Base-by-base conservation (phyloP, 2,329 filamentous ascomycete species). In the Herpotrichia juniperi region DNA sequence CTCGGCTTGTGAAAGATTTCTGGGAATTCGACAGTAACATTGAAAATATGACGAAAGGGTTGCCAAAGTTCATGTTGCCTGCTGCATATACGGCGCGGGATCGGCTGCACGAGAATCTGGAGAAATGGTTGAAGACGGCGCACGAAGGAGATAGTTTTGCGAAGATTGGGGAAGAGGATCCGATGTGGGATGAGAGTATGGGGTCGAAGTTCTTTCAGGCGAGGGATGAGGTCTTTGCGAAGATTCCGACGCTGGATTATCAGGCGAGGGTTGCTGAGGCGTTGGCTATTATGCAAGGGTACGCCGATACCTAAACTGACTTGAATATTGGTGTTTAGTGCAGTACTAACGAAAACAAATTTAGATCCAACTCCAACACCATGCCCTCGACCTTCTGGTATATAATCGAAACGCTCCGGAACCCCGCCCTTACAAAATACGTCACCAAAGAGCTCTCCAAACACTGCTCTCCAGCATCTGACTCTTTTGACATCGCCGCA, bases 251-350 rank as follows among this genome's bases (percentile, higher is more conserved):
- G 12, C 22, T 58, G 17, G 50, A 61, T 30, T 21, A 48, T 14
- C 48, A 56, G 39, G 51, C 49, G 17, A 49, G 57, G 22, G 60
- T 57, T 12, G 58, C 61, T 10, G 67, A 68, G 42, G 42, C 61
- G 11, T 37, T 69, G n/a, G 52, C 49, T 10, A 50, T 71, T 5
- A 57, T 70, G 30, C 60, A 64, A 32, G 47, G 51, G 69, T 72
- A 62, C 24, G 60, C 51, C 26, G 19, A 40, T 72, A 61, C 24
- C 57, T 50, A 25, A 19, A 4, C 7, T 3, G 17, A 8, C 19
- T 31, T 32, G 32, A 17, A 32, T 7, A 5, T 1, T 49, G 28
- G 11, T 37, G 21, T 5, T 16, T 26, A 5, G 63, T 25, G 61
- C 4, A 14, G 24, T 25, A 16, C 12, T 34, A 40, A 52, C 21